Evolutionary conservation across 2,329 filamentous ascomycete species (phyloP).

Genomic region (Acephala macrosclerotiorum): DNA sequence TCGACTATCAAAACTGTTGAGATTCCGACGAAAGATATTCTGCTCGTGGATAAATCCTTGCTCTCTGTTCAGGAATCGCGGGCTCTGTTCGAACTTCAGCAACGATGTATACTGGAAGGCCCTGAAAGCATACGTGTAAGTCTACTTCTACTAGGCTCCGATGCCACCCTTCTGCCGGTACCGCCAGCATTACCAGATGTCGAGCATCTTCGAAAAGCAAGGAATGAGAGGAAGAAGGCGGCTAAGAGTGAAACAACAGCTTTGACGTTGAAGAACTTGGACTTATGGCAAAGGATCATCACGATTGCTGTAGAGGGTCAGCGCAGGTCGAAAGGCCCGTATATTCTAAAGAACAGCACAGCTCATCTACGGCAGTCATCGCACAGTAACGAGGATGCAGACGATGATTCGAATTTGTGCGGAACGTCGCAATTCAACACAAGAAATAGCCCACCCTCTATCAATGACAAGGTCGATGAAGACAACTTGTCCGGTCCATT

Average conservation of each 20-base stretch:
- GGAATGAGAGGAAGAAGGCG: neutral
- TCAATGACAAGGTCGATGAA: neutral
- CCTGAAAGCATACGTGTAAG: neutral
- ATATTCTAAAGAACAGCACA: conserved; percentile 11
- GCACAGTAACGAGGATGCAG: conserved; percentile 1
- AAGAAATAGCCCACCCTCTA: neutral
- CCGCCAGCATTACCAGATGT: conserved; percentile 7
- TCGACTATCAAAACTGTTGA: conserved; percentile 24
- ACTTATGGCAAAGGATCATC: conserved; percentile 1
- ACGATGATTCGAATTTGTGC: neutral
- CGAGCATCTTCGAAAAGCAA: neutral
- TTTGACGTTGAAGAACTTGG: neutral
- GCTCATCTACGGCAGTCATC: conserved; percentile 3
- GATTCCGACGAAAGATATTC: conserved; percentile 23
- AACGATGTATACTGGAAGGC: conserved; percentile 2
- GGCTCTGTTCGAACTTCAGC: conserved; percentile 9
- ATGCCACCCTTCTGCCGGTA: neutral
- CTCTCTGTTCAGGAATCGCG: conserved; percentile 17
- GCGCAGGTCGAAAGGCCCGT: neutral
- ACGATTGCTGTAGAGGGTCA: neutral
- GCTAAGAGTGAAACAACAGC: neutral
- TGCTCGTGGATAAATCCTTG: neutral
- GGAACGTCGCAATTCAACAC: neutral
- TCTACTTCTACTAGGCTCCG: neutral
- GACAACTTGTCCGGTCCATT: neutral